Evolutionary conservation across 169 alveolate genomes (phyloP).

Genomic region (Babesia ovata): DNA sequence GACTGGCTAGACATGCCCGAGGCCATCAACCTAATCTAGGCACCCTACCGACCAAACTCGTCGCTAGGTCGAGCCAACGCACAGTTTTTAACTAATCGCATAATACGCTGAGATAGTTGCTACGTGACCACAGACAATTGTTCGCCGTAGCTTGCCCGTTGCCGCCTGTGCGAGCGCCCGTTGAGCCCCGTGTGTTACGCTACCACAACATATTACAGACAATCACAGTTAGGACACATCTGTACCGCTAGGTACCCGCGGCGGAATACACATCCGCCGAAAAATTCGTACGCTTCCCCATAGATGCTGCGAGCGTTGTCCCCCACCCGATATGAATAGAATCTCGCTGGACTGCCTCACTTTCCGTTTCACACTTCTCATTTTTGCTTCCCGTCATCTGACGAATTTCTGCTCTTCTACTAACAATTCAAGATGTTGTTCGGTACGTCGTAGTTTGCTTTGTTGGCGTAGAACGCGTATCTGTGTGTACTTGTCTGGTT

Average conservation of each 20-base stretch:
- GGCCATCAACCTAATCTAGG: conserved; percentile 12
- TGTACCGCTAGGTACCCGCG: too few relatives aligned
- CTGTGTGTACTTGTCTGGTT: background rate
- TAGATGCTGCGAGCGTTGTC: background rate
- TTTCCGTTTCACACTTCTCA: conserved; percentile 1
- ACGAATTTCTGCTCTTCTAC: background rate
- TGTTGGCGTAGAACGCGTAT: background rate
- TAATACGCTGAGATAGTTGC: background rate
- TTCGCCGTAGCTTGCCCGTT: background rate
- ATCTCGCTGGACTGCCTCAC: conserved; percentile 4
- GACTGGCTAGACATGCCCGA: conserved; percentile 81
- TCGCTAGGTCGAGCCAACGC: too few relatives aligned
- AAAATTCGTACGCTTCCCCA: conserved; percentile 2
- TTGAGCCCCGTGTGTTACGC: background rate
- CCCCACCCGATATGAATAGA: conserved; percentile 37
- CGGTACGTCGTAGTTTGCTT: conserved; percentile 5
- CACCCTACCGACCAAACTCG: background rate
- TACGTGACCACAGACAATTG: background rate
- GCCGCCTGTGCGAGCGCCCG: conserved; percentile 3
- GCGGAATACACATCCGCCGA: too few relatives aligned
- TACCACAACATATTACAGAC: background rate
- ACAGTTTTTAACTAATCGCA: background rate
- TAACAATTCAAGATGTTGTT: conserved; percentile 19
- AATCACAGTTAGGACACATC: too few relatives aligned
- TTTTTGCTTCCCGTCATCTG: background rate